Percentiles rank a stretch among this genome's conserved stretches.
These are phyloP conservation scores for Emericellopsis cladophorae DNA, from an alignment of 2,329 filamentous ascomycete genomes.

Conservation along the genomic window DNA sequence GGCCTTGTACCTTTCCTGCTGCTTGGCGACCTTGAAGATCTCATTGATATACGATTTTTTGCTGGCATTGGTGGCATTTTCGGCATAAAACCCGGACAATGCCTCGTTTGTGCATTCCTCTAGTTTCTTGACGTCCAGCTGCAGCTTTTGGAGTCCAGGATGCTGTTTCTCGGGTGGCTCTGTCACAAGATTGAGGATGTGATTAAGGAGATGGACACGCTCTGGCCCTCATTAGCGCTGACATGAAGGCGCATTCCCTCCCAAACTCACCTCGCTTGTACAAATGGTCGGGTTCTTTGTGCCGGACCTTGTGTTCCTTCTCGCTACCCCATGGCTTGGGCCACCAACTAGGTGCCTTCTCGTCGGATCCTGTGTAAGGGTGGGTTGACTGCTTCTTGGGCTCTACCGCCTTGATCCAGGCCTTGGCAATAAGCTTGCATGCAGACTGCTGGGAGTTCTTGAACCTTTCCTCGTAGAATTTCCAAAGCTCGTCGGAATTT, in stretches of 20 bases:
- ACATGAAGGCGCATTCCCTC: not conserved
- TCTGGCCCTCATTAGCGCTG: constrained; percentile 24
- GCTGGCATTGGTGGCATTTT: constrained; percentile 39
- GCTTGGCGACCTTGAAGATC: constrained; percentile 46
- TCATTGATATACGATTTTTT: constrained; percentile 46
- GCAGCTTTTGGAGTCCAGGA: constrained; percentile 36
- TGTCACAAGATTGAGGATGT: constrained; percentile 46
- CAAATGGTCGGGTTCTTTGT: constrained; percentile 64
- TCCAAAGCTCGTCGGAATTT: constrained; percentile 24
- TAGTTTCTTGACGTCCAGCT: constrained; percentile 40
- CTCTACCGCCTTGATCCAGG: constrained; percentile 63
- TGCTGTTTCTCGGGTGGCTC: constrained; percentile 37
- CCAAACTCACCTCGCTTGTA: constrained; percentile 47
- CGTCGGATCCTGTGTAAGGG: constrained; percentile 55
- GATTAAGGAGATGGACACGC: constrained; percentile 43
- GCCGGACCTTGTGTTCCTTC: constrained; percentile 43
- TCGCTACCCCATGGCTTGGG: constrained; percentile 39
- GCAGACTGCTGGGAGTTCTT: constrained; percentile 57
- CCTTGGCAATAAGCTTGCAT: constrained; percentile 62
- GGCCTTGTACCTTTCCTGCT: constrained; percentile 42
- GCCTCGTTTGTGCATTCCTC: constrained; percentile 47
- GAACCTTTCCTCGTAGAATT: constrained; percentile 49
- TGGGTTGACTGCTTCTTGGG: constrained; percentile 67
- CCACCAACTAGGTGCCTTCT: constrained; percentile 56
- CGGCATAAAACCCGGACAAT: constrained; percentile 43